Base-by-base conservation (phyloP, 73 alveolate species). In the Uronychia binucleata region DNA sequence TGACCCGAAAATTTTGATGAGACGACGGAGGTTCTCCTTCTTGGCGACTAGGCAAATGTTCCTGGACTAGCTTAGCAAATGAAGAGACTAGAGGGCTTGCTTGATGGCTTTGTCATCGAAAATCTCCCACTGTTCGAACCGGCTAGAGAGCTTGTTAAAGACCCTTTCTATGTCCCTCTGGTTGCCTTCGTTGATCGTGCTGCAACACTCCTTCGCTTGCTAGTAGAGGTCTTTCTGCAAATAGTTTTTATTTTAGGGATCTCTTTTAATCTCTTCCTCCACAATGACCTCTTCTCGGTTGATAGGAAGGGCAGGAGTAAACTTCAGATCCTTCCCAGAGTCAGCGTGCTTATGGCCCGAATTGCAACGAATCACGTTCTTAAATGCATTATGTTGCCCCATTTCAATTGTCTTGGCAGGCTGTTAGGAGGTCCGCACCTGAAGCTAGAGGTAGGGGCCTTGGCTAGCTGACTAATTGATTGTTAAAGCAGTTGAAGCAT, bases 41-140 rank as follows among this genome's bases (percentile, higher is more conserved):
- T 33, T 26, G 27, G 33, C 75, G 28, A 83, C 27, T 26, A 81
- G 74, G n/a, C 75, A 81, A 14, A 83, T 82, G 28, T 83, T n/a
- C 32, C 90, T 82, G 33, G 84, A 59, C 26, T 57, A n/a, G 26
- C 84, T 82, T 25, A 83, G 79, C 30, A 28, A 27, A n/a, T 74
- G 34, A 28, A 83, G 1, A 13, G 77, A 28, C 29, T 83, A 28
- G 34, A 81, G 33, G 25, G 90, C 85, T 13, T 59, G n/a, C 19
- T 26, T 1, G 14, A 83, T 83, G 31, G 75, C 84, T 1, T 34
- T 35, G 57, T 83, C 90, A 83, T 83, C 90, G 77, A 83, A 83
- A 14, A 83, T 31, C 31, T 83, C 90, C 90, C 90, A 83, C 75
- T 83, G 85, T 32, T 83, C 34, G 58, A 83, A 83, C 26, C 90